phyloP scores from a whole-genome alignment of 768 basidiomycete genomes.

The Cyclocybe cylindracea region DNA sequence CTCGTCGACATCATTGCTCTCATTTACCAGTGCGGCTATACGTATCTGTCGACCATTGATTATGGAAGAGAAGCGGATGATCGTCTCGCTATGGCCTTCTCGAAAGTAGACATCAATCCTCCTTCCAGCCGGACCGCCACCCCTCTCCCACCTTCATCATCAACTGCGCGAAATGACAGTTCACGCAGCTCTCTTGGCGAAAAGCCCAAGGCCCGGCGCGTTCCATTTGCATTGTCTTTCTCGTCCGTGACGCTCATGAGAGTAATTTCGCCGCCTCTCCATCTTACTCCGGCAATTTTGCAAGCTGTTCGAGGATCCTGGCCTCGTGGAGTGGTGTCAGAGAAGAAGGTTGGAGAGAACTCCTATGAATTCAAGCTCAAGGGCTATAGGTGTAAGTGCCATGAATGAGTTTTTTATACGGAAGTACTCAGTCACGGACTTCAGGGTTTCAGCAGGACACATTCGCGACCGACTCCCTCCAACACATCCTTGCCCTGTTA shows the following conservation, averaged over 20 bases:
- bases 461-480: conserved; percentile 72
- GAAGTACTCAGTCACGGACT: neutral
- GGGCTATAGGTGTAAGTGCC: conserved; percentile 69
- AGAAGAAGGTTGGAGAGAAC: conserved; percentile 72
- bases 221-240: conserved; percentile 76
- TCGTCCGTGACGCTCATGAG: conserved; percentile 65
- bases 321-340: conserved; percentile 78
- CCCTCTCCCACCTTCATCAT: conserved; percentile 33
- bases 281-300: conserved; percentile 78
- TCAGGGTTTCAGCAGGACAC: conserved; percentile 80
- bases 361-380: conserved; percentile 82
- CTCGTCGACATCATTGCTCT: conserved; percentile 65
- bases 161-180: conserved; percentile 16
- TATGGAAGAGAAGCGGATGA: conserved; percentile 80
- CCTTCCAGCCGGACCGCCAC: conserved; percentile 30
- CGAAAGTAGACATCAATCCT: conserved; percentile 39
- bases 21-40: conserved; percentile 63
- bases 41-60: conserved; percentile 68
- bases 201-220: conserved; percentile 33
- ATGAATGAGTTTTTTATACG: conserved; percentile 1
- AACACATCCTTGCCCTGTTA: conserved; percentile 68
- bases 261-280: conserved; percentile 75
- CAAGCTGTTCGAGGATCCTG: conserved; percentile 76
- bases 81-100: conserved; percentile 70
- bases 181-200: conserved; percentile 24